Percentiles rank a stretch among this genome's conserved stretches.
These are phyloP conservation scores for Tympanopsis confertula DNA, from an alignment of 2,329 filamentous ascomycete species.

Conservation along the genomic window DNA sequence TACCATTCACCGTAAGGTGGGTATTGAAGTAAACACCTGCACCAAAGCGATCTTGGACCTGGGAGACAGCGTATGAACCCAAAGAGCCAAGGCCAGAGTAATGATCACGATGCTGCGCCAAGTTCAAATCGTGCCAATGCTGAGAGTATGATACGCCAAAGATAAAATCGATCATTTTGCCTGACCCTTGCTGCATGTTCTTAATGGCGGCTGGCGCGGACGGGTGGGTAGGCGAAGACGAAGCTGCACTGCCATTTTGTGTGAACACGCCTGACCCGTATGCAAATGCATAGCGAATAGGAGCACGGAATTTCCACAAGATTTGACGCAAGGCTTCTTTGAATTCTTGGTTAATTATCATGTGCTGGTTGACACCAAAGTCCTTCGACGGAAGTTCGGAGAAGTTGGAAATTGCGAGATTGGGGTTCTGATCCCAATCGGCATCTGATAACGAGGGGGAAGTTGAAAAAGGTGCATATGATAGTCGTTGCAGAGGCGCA, in stretches of 20 bases:
- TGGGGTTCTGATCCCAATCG: not conserved
- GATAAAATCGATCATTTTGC: conserved; percentile 98
- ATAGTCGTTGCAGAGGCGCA: too few relatives aligned
- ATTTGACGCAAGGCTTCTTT: conserved; percentile 1
- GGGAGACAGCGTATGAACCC: conserved; percentile 74
- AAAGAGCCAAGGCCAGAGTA: conserved; percentile 78
- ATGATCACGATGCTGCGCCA: conserved; percentile 78
- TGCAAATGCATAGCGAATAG: conserved; percentile 1
- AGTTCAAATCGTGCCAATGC: conserved; percentile 92
- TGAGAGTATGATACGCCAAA: conserved; percentile 90
- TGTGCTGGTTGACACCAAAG: conserved; percentile 1
- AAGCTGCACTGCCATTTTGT: not conserved
- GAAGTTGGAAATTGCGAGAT: not conserved
- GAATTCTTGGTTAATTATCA: conserved; percentile 1
- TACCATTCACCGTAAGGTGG: conserved; percentile 86
- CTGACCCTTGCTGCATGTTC: conserved; percentile 74
- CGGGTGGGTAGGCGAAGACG: conserved; percentile 39
- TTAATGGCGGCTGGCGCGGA: conserved; percentile 70
- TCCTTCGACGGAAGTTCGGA: not conserved
- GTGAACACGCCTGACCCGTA: conserved; percentile 1
- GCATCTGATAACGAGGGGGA: not conserved
- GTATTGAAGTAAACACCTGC: conserved; percentile 97
- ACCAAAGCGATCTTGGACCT: conserved; percentile 76
- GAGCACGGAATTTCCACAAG: not conserved
- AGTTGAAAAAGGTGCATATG: not conserved